These are phyloP conservation scores for Hortaea werneckii DNA, from an alignment of 2,329 filamentous ascomycete species.

Conservation along the genomic window DNA sequence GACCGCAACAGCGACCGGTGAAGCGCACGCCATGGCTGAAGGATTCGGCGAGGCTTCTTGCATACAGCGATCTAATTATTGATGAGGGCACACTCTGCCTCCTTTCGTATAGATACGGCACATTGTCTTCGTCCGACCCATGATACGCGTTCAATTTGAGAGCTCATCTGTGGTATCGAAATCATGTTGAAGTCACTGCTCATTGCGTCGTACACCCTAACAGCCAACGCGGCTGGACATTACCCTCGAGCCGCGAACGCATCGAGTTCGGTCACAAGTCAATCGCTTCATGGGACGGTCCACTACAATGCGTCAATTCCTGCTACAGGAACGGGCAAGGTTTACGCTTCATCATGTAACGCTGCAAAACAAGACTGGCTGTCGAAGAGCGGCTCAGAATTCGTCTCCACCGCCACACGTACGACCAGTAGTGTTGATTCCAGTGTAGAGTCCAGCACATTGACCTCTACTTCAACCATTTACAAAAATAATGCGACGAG, in stretches of 20 bases:
- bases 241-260: neutral
- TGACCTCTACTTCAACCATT: slow-evolving; percentile 1
- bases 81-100: no score
- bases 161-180: no score
- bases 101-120: no score
- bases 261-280: neutral
- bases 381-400: neutral
- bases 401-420: neutral
- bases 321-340: neutral
- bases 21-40: no score
- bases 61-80: no score
- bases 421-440: neutral
- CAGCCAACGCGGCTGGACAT: neutral
- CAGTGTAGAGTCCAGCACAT: neutral
- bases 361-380: slow-evolving; percentile 1
- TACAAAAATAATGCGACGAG: neutral
- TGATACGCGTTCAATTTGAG: no score
- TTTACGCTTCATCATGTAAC: slow-evolving; percentile 2
- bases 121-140: no score
- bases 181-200: neutral
- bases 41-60: no score
- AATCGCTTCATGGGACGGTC: neutral
- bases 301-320: neutral
- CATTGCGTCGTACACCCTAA: neutral
- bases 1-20: no score